Conservation (phyloP, 208 protist species). For the Entamoeba invadens region DNA sequence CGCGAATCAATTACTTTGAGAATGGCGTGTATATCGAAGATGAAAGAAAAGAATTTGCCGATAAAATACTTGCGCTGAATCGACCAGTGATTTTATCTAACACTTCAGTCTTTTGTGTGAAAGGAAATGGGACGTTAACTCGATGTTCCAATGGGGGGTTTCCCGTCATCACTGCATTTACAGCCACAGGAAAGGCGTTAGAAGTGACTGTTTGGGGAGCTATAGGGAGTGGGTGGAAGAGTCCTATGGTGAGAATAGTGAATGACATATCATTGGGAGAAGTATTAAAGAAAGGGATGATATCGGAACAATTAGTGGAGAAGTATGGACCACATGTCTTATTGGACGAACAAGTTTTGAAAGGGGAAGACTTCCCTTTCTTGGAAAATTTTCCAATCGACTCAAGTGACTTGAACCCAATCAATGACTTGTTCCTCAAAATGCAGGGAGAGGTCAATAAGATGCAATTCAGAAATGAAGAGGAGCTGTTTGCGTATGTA, state of each 20-base stretch:
- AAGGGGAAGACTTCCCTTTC: neutral
- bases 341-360: neutral
- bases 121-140: neutral
- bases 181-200: neutral
- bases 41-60: neutral
- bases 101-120: neutral
- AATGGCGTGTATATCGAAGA: neutral
- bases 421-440: neutral
- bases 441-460: neutral
- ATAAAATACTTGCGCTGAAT: neutral
- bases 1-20: neutral
- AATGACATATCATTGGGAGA: neutral
- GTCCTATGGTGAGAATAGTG: neutral
- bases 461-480: neutral
- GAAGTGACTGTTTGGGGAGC: neutral
- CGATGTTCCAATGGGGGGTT: neutral
- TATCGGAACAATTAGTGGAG: neutral
- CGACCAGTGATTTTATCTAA: neutral
- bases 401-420: neutral
- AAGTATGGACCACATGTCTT: neutral
- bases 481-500: neutral
- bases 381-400: neutral
- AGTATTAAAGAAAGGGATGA: neutral
- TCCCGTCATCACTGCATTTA: neutral
- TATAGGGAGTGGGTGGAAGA: neutral